A percentile compares a stretch with the other conserved stretches of the same genome.
phyloP scores from a whole-genome alignment of 129 eudicot species.

The Chrysanthemum seticuspe region DNA sequence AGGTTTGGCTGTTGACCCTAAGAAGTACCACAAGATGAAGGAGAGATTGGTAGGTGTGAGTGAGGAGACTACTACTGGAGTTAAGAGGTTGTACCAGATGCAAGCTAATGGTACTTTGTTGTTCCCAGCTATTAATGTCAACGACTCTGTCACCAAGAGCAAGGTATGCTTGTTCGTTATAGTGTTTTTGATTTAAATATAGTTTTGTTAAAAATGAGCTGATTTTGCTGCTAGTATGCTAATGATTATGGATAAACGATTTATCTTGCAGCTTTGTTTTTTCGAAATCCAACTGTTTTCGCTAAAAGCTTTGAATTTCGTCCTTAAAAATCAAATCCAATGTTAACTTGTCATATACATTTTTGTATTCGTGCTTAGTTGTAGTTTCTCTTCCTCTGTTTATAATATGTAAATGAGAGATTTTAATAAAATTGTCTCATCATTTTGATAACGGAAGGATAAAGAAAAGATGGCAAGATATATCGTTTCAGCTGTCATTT shows the following conservation, averaged over 20 bases:
- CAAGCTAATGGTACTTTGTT: slow-evolving; percentile 19
- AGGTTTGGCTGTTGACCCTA: slow-evolving; percentile 53
- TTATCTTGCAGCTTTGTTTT: neutral
- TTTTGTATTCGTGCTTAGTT: too few species aligned
- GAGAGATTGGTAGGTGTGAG: slow-evolving; percentile 81
- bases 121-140: slow-evolving; percentile 16
- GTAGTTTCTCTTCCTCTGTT: slow-evolving; percentile 21
- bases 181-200: neutral
- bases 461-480: slow-evolving; percentile 46
- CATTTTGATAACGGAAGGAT: slow-evolving; percentile 27
- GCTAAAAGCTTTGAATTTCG: too few species aligned
- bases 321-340: too few species aligned
- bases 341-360: too few species aligned
- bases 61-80: slow-evolving; percentile 96
- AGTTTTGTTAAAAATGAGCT: too few species aligned
- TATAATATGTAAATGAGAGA: slow-evolving; percentile 12
- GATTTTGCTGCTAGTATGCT: too few species aligned
- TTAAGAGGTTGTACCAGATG: slow-evolving; percentile 68
- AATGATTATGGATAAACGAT: neutral
- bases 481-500: slow-evolving; percentile 54
- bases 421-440: slow-evolving; percentile 18
- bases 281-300: too few species aligned
- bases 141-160: slow-evolving; percentile 41
- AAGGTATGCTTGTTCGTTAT: slow-evolving; percentile 47
- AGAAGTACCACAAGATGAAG: slow-evolving; percentile 79